These are phyloP conservation scores for Colletotrichum liriopes DNA, from an alignment of 2,329 filamentous ascomycete genomes.

Conservation along the genomic window DNA sequence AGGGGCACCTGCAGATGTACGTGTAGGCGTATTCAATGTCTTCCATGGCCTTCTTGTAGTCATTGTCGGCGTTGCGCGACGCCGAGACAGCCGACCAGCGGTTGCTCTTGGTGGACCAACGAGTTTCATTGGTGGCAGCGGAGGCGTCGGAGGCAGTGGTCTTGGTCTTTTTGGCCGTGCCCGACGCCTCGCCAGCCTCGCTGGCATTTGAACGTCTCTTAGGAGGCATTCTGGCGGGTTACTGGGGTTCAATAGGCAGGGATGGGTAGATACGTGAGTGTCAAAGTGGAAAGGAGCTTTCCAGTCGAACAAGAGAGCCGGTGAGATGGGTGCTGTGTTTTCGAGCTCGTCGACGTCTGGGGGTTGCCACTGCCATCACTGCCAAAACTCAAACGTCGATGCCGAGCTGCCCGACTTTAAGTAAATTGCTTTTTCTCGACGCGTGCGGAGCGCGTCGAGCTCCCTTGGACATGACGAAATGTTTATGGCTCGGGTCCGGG, in stretches of 20 bases:
- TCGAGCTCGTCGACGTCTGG: background rate
- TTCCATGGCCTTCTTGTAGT: constrained; percentile 48
- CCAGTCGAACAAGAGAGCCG: background rate
- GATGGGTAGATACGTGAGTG: background rate
- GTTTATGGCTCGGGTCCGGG: background rate
- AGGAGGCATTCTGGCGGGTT: constrained; percentile 13
- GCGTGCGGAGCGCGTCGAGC: constrained; percentile 9
- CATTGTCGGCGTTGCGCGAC: constrained; percentile 53
- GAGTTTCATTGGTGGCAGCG: background rate
- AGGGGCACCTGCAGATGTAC: constrained; percentile 50
- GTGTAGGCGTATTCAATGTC: constrained; percentile 49
- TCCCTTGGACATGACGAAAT: constrained; percentile 20
- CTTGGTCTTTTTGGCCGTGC: constrained; percentile 21
- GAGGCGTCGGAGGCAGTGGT: background rate
- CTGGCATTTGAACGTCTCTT: constrained; percentile 23
- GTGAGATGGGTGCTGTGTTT: background rate
- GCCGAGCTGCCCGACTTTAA: background rate
- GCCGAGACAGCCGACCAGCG: constrained; percentile 53
- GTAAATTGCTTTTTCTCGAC: constrained; percentile 19
- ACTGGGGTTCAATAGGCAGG: background rate
- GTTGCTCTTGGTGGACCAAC: constrained; percentile 42
- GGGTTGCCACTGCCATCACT: background rate
- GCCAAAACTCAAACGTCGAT: constrained; percentile 3
- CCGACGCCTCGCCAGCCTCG: constrained; percentile 4
- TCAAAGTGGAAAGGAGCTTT: background rate